Evolutionary conservation across 2,329 filamentous ascomycete species (phyloP), one percentile per base, ranked within the genome.

Genomic region (Apiospora sp.): DNA sequence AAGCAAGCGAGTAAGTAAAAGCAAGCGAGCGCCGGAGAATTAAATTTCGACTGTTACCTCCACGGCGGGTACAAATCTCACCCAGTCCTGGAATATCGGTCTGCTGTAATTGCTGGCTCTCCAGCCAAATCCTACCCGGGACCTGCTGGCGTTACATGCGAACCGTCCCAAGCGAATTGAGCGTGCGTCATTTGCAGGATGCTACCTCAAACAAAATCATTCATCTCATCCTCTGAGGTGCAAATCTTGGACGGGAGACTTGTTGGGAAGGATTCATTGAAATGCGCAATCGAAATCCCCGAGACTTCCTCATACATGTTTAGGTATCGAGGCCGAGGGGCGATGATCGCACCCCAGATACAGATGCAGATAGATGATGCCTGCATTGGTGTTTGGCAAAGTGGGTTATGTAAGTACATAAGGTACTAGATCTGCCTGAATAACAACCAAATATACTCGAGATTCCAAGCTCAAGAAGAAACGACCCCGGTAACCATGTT

Each of bases 1-100:
- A 68, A 30, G 44, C 44, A 44, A n/a, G 67, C 67, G 14, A 27
- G 67, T 24, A 44, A 44, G 34, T 13, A 24, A 46, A n/a, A 41
- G 64, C 24, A 68, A 48, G 67, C 44, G 44, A 68, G 67, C 24
- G 46, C 58, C 58, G 58, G 58, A 64, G 58, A 64, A 64, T 64
- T 64, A 41, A 64, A n/a, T 64, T 64, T 64, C 34, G 41, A 64
- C 30, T 14, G 58, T 64, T 24, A 41, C 58, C 58, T 64, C 34
- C 8, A 64, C 12, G 58, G 58, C 58, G 58, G 30, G 58, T 64
- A 41, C 58, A 64, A 64, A 64, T 64, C 58, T 64, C 34, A 41
- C 34, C 16, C 54, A 41, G 34, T n/a, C 58, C 58, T 64, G n/a
- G 58, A 41, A 41, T 41, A 64, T 41, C 58, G 34, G 34, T 13